A percentile compares a stretch with the other conserved stretches of the same genome.
These are phyloP conservation scores for Malassezia nana DNA, from an alignment of 1,284 basidiomycete genomes.

Conservation along the genomic window DNA sequence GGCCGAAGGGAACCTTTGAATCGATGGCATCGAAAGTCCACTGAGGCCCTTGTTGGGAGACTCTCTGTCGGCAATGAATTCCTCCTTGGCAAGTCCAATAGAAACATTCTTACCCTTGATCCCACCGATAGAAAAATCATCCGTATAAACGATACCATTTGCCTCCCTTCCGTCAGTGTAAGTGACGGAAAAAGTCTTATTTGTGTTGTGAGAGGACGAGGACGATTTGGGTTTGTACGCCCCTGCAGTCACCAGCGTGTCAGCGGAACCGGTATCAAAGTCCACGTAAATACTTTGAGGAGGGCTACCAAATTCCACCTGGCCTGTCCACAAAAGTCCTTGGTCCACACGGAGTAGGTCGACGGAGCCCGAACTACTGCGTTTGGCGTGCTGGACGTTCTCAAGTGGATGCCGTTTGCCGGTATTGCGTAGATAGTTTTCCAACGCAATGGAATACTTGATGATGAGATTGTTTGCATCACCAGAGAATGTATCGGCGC, in stretches of 20 bases:
- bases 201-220: slow-evolving; percentile 24
- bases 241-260: slow-evolving; percentile 34
- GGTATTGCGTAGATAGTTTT: slow-evolving; percentile 31
- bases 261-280: slow-evolving; percentile 43
- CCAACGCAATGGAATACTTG: neutral
- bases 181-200: slow-evolving; percentile 50
- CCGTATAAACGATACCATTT: slow-evolving; percentile 54
- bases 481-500: neutral
- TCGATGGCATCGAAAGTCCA: slow-evolving; percentile 46
- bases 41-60: slow-evolving; percentile 38
- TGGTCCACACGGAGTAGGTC: neutral
- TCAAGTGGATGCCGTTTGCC: slow-evolving; percentile 27
- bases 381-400: neutral
- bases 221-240: slow-evolving; percentile 28
- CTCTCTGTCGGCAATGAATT: slow-evolving; percentile 39
- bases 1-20: slow-evolving; percentile 22
- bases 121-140: slow-evolving; percentile 51
- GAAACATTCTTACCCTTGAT: slow-evolving; percentile 41
- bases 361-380: neutral
- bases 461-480: neutral
- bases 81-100: slow-evolving; percentile 44
- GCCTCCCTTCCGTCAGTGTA: slow-evolving; percentile 58
- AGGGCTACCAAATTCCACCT: slow-evolving; percentile 26
- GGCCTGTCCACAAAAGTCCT: slow-evolving; percentile 27
- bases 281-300: slow-evolving; percentile 29